A percentile compares a stretch with the other conserved stretches of the same genome.
Evolutionary conservation across 2,329 filamentous ascomycete species (phyloP).

Genomic region (Aspergillus calidoustus): DNA sequence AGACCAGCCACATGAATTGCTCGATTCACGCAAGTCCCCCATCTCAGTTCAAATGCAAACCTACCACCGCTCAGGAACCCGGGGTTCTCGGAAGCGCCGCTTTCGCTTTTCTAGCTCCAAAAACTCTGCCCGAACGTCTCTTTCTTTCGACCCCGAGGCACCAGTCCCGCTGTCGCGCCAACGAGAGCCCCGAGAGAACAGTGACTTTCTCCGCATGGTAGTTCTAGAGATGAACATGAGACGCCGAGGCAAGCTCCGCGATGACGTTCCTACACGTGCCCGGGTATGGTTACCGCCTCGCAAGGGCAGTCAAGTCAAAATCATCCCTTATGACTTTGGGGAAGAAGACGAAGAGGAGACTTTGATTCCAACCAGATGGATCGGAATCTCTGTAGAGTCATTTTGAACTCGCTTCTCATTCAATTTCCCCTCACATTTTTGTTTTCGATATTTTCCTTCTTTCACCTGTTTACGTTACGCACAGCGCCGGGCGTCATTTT

Average conservation of each 20-base stretch:
- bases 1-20: slow-evolving; percentile 42
- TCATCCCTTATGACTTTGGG: slow-evolving; percentile 21
- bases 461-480: slow-evolving; percentile 23
- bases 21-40: slow-evolving; percentile 43
- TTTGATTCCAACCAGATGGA: slow-evolving; percentile 35
- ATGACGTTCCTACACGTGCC: slow-evolving; percentile 59
- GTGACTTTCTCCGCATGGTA: slow-evolving; percentile 66
- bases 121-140: slow-evolving; percentile 46
- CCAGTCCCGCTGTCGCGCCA: slow-evolving; percentile 54
- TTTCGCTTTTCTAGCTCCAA: slow-evolving; percentile 49
- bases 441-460: slow-evolving; percentile 3
- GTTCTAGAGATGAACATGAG: slow-evolving; percentile 73
- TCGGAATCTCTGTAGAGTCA: slow-evolving; percentile 31
- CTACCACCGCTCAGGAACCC: slow-evolving; percentile 51
- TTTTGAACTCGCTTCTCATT: slow-evolving; percentile 2
- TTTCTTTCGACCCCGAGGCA: slow-evolving; percentile 38
- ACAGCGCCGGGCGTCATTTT: slow-evolving; percentile 13
- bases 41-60: slow-evolving; percentile 68
- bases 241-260: slow-evolving; percentile 64
- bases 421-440: slow-evolving; percentile 7
- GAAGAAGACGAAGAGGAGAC: slow-evolving; percentile 27
- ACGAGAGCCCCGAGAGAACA: slow-evolving; percentile 67
- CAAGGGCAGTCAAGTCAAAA: slow-evolving; percentile 30
- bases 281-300: slow-evolving; percentile 66
- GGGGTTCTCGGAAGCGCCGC: slow-evolving; percentile 33